Evolutionary conservation across 768 basidiomycete species (phyloP), one percentile per base, ranked within the genome.

Genomic region (Boletus reticuloceps): DNA sequence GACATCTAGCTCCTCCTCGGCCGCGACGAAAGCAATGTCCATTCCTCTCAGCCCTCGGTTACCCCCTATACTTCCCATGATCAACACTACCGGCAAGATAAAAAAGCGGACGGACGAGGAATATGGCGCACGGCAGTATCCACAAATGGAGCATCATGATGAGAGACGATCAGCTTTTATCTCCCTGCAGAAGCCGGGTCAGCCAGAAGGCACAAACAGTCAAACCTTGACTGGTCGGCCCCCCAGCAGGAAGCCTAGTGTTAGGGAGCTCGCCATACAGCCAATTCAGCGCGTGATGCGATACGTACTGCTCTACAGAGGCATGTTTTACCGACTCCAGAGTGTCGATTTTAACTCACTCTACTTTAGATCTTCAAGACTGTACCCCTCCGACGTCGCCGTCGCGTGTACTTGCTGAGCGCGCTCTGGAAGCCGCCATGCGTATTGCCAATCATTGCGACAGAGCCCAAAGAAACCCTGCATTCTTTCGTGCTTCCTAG

Each of bases 281-380:
- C 85, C 85, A 17, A 78, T 79, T 14, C 84, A 88, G 63, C 74
- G 86, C 19, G 76, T 85, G n/a, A 80, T 80, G 69, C 75, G 85
- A 56, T 86, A 86, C 65, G 82, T 81, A 3, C 63, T 86, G 38
- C 70, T 85, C 41, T 86, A 81, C 57, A 79, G 74, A 75, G 85
- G 85, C 83, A 55, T 52, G 74, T 48, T 41, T 16, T 40, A 4
- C 70, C 10, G 29, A 22, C 46, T 36, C 29, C 16, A 3, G 50
- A 36, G 31, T 12, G 42, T 32, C 34, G 25, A 37, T 43, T 41
- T 54, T 44, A 56, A 46, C 59, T 38, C 43, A 32, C 34, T 46
- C 16, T 47, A n/a, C 47, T 7, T 52, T 36, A 85, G 85, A 83
- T 65, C 73, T 86, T 10, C 69, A 79, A 46, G 68, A 75, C 25